Evolutionary conservation across 805 yeast genomes (phyloP), one percentile per base, ranked within the genome.

Genomic region (Wickerhamiella occidentalis): DNA sequence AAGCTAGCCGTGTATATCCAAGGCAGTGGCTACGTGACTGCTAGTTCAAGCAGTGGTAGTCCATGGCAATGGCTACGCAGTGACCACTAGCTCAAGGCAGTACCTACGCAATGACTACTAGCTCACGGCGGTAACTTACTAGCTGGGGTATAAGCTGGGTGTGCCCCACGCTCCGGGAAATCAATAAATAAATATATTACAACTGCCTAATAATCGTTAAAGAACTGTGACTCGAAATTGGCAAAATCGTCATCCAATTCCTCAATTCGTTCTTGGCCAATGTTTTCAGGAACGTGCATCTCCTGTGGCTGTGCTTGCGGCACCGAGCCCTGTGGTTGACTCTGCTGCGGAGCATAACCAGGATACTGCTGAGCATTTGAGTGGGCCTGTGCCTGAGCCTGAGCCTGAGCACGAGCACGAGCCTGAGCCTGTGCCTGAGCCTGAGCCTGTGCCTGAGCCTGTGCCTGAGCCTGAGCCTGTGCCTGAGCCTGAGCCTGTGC

Each of bases 401-500:
- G 47, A 6, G 47, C n/a, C 33, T 38, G 41, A 41, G 35, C 47
- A 47, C 52, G 36, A 48, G 53, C 12, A 48, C 55, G 52, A 22
- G 43, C 51, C 41, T 45, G 55, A 11, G 45, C 55, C 26, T 48
- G 55, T 3, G 45, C 51, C 21, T 37, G 55, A 2, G 47, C 47
- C n/a, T 44, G 47, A 6, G 47, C 47, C 30, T 43, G 46, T 28
- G 47, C 47, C 26, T 44, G 47, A 9, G 47, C 47, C 19, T 30
- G 47, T 3, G 28, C 40, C 26, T 45, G 48, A 3, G 42, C 42
- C 29, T 45, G 48, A 7, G 48, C 42, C 42, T 35, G 48, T 4
- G 43, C 48, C 9, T 37, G 44, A 2, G 44, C 49, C 21, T 19
- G 37, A 11, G 44, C 49, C 29, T 37, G 44, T 7, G 51, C 54